Evolutionary conservation across 306 rosid genomes (phyloP), one percentile per base, ranked within the genome.

Genomic region (Trifolium repens): DNA sequence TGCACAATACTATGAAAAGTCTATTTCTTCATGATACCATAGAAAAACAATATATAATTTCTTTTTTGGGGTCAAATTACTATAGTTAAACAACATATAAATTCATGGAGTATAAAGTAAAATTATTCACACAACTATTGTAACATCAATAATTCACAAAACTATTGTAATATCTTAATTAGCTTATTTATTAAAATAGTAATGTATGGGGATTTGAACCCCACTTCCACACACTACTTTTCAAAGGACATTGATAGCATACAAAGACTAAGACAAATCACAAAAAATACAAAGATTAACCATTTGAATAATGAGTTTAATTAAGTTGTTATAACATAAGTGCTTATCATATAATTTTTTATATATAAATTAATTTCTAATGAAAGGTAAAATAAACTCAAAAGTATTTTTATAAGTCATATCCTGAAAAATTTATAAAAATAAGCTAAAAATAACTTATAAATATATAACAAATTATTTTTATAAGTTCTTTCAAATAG

Each of bases 151-250:
- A 46, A 46, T 46, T 46, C 16, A 46, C 52, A 5, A 46, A 4
- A 46, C 15, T 46, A 73, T 54, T 54, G 37, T 5, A 43, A 65
- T 11, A 40, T 53, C n/a, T 64, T 13, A 52, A 60, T 35, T 59
- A 39, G 37, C 12, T 10, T 46, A 57, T n/a, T 13, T 34, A 19
- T 13, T 34, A 19, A 22, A 22, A 53, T 9, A 19, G 14, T 9
- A 55, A 4, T 55, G 30, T 35, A 0, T 16, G 26, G 32, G 54
- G 6, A 66, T 47, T 47, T 58, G 75, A 61, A 49, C 62, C 73
- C 79, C 62, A 72, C 50, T 40, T 1, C 49, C 59, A 44, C 53
- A 65, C 72, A n/a, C 77, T 72, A 37, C 34, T 58, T 71, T 72
- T 66, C 71, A 77, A 47, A 37, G 5, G 14, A 46, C 74, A 63